Conservation (phyloP, 257 asterid species). For the Craterostigma plantagineum region DNA sequence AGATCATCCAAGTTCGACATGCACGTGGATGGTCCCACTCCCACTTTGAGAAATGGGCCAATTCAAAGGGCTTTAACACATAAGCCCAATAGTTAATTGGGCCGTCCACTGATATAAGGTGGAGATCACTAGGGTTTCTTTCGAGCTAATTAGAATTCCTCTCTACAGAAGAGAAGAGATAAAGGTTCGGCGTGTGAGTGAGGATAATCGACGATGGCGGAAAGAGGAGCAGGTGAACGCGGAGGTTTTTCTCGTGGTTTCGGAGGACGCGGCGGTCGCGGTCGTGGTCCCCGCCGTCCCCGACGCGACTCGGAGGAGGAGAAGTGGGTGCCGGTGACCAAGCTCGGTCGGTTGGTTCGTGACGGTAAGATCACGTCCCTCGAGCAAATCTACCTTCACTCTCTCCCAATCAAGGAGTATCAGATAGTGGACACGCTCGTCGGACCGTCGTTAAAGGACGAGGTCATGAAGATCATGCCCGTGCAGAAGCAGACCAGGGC, state of each 20-base stretch:
- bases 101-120: too few species aligned
- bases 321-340: slow-evolving; percentile 83
- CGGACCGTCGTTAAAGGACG: slow-evolving; percentile 61
- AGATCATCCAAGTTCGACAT: too few species aligned
- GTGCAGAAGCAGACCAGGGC: slow-evolving; percentile 94
- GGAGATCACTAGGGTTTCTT: background rate
- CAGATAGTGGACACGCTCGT: slow-evolving; percentile 54
- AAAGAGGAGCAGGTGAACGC: slow-evolving; percentile 24
- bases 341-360: slow-evolving; percentile 57
- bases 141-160: too few species aligned
- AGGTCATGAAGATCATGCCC: slow-evolving; percentile 92
- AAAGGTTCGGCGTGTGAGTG: too few species aligned
- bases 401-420: slow-evolving; percentile 71
- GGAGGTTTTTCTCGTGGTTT: slow-evolving; percentile 53
- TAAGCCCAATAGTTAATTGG: too few species aligned
- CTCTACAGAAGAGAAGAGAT: background rate
- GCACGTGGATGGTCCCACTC: too few species aligned
- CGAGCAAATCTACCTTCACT: slow-evolving; percentile 76
- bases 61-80: too few species aligned
- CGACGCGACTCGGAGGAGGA: slow-evolving; percentile 73
- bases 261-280: slow-evolving; percentile 53
- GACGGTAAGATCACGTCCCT: slow-evolving; percentile 44
- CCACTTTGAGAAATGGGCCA: too few species aligned
- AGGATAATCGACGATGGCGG: slow-evolving; percentile 31
- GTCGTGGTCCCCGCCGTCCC: slow-evolving; percentile 55